Evolutionary conservation across 1,139 yeast species (phyloP), one percentile per base, ranked within the genome.

Genomic region (Saccharomycopsis hybrid): DNA sequence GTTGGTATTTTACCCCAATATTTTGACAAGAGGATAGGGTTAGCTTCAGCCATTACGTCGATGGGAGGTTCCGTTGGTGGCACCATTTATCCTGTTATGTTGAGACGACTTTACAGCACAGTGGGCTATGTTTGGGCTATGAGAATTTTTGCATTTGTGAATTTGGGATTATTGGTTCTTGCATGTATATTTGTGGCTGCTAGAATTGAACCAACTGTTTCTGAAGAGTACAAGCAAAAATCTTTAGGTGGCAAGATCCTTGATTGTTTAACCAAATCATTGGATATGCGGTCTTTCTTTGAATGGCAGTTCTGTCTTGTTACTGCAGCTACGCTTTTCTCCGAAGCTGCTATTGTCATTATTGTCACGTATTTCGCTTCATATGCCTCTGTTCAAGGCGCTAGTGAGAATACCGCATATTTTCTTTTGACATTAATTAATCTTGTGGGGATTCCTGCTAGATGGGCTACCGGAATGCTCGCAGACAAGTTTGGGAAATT

Each of bases 41-140:
- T 73, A 41, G 85, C 84, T 1, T 62, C 76, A 40, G 79, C 83
- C 1, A 62, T 73, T 41, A 84, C 83, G 1, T 62, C 76, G 39
- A 78, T 83, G 1, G 87, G 87, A 2, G 85, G 85, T 0, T 73
- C 81, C 7, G 63, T 78, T 2, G 88, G 88, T 2, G 85, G 85
- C 5, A 69, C 81, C 1, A 64, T 77, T 1, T 78, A 77, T 62
- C 81, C 87, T 0, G 60, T 80, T 25, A 70, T 78, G 68, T 68
- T 80, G 56, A 72, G 77, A 54, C 62, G 66, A 43, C 64, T 80
- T 51, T 74, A 73, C 58, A 64, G 59, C 0, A 56, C 59, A 33
- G 64, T 77, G 25, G 86, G 88, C 1, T 83, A 71, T 60, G 73
- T 69, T 30, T 82, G 87, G 86, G 77, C 85, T 1, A 70, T 80